Percentiles rank a stretch among this genome's conserved stretches.
phyloP scores from a whole-genome alignment of 2,329 filamentous ascomycete genomes.

The Curvularia hawaiiensis region DNA sequence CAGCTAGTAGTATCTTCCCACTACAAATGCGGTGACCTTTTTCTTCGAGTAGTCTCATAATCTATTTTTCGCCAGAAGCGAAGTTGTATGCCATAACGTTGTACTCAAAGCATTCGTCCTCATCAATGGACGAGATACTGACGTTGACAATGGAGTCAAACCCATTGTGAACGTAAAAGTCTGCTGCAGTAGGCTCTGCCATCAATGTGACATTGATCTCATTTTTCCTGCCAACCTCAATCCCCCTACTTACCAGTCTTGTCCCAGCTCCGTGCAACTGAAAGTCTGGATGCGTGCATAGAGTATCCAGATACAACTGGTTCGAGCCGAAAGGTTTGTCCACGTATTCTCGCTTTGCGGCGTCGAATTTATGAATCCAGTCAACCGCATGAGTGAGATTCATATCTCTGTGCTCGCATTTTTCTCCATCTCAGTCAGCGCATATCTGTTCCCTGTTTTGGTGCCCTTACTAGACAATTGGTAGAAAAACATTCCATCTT shows the following conservation, averaged over 20 bases:
- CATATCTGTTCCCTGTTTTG: not conserved
- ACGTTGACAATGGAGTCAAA: not conserved
- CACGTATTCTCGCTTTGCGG: not conserved
- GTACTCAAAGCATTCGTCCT: not conserved
- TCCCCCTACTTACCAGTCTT: not conserved
- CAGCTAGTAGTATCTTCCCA: no score
- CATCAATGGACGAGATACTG: not conserved
- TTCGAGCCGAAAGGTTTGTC: not conserved
- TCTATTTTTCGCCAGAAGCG: not conserved
- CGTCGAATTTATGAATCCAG: not conserved
- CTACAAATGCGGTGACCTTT: no score
- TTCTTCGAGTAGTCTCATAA: not conserved
- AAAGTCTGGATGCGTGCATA: not conserved
- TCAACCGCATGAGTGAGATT: not conserved
- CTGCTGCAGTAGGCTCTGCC: not conserved
- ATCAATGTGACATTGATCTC: not conserved
- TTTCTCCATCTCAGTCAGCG: not conserved
- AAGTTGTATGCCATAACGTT: not conserved
- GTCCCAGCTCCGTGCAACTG: not conserved
- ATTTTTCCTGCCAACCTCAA: not conserved
- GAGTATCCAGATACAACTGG: not conserved
- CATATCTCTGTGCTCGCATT: not conserved
- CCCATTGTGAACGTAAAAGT: not conserved
- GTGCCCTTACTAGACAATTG: not conserved
- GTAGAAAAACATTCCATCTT: not conserved